A percentile compares a stretch with the other conserved stretches of the same genome.
Evolutionary conservation across 345 rosid species (phyloP).

Genomic region (Brassica cretica): DNA sequence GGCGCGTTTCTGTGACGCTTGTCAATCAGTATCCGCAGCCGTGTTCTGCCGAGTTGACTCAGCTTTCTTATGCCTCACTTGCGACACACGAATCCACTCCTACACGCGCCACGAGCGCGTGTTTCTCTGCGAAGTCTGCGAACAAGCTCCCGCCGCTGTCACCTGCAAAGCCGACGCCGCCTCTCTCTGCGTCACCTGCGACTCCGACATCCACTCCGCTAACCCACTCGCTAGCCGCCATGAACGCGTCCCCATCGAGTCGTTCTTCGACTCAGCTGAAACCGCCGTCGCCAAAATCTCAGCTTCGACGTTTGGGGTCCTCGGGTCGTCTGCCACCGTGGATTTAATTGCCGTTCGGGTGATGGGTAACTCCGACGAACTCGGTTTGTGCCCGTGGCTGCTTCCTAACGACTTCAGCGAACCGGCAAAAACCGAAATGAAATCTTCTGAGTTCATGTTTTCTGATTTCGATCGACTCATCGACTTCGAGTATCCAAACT

Average conservation of each 20-base stretch:
- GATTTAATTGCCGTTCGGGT: conserved; percentile 43
- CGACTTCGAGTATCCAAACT: conserved; percentile 56
- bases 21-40: conserved; percentile 68
- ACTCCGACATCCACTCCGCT: conserved; percentile 88
- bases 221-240: conserved; percentile 90
- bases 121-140: conserved; percentile 83
- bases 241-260: conserved; percentile 73
- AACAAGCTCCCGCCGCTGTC: conserved; percentile 93
- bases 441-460: conserved; percentile 43
- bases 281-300: conserved; percentile 42
- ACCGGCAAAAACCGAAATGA: conserved; percentile 36
- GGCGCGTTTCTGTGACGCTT: conserved; percentile 72
- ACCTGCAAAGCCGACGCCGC: conserved; percentile 98
- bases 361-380: conserved; percentile 41
- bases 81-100: conserved; percentile 69
- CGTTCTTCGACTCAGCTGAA: conserved; percentile 46
- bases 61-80: conserved; percentile 56
- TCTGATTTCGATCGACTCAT: conserved; percentile 59
- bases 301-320: conserved; percentile 45
- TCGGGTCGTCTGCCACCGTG: conserved; percentile 42
- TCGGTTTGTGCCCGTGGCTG: conserved; percentile 43
- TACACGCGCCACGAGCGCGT: conserved; percentile 70
- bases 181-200: conserved; percentile 77
- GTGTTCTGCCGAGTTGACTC: conserved; percentile 75
- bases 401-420: conserved; percentile 38